Base-by-base conservation (phyloP, 371 early-diverging fungal genomes). In the Mortierella sp. region DNA sequence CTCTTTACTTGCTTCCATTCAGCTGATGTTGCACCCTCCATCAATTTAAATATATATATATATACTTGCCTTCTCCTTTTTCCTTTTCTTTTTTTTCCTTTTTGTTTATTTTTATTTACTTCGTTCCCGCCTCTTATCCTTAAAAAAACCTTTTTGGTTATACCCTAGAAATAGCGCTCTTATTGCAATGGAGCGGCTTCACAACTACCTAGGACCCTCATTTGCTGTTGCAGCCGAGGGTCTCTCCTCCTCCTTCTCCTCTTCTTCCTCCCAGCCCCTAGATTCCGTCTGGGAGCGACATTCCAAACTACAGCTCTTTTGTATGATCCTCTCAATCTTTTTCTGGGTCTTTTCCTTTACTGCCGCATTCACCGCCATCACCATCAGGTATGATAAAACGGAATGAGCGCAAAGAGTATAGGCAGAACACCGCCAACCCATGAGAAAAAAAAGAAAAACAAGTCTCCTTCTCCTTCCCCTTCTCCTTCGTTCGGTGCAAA, bases 251-350 rank as follows among this genome's bases (percentile, higher is more conserved):
- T 55, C 63, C 24, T 57, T 45, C 18, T 45, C 57, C 16, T 55
- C 63, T n/a, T 57, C 35, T 10, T 12, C 62, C 11, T 52, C 69
- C 39, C 55, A 45, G 18, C 65, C 66, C 47, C 59, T 68, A 18
- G 79, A 49, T 47, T 76, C 76, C 10, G 57, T 81, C 64, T 76
- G 83, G 83, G 76, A 75, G 60, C 59, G 72, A 62, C 62, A 76
- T 62, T 81, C 83, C 45, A 81, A 73, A 32, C 55, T 76, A 30
- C 83, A 81, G 61, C 77, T 75, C 49, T 64, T 66, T 49, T 68
- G 76, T 65, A 81, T 81, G 76, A 49, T 75, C 57, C 66, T 81
- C 20, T 81, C 83, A 45, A 69, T 81, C 64, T 73, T 81, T 32
- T 47, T 72, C 32, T 81, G 76, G 73, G 62, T 73, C 73, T 81